Conservation (phyloP, 768 basidiomycete species). For the Galerina marginata region DNA sequence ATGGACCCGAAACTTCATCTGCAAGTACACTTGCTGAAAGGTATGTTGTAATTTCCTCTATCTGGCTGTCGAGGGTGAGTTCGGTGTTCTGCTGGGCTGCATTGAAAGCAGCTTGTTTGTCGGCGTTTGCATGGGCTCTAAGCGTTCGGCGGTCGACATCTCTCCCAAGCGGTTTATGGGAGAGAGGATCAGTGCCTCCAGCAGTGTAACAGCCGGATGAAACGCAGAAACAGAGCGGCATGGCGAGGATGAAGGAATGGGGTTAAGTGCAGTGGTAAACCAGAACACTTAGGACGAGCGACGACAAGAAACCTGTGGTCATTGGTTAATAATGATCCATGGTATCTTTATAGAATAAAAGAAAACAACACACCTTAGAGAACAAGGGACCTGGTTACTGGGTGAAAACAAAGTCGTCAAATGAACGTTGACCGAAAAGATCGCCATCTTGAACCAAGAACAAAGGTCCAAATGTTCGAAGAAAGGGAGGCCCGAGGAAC, state of each 20-base stretch:
- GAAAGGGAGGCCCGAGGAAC: too few species aligned
- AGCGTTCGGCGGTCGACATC: background rate
- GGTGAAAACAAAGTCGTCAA: too few species aligned
- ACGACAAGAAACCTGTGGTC: background rate
- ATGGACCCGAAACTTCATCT: background rate
- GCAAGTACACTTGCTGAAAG: conserved; percentile 6
- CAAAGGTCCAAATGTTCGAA: too few species aligned
- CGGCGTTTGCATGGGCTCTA: background rate
- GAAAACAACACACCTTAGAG: background rate
- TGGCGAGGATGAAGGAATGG: background rate
- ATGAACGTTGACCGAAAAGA: too few species aligned
- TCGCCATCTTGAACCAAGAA: too few species aligned
- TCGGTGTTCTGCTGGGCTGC: conserved; percentile 2
- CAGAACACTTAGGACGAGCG: background rate
- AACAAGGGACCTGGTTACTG: too few species aligned
- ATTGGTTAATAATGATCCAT: background rate
- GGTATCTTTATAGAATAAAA: background rate
- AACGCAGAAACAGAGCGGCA: conserved; percentile 8
- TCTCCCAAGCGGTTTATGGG: background rate
- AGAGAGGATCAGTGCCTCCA: conserved; percentile 1
- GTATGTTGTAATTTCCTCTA: background rate
- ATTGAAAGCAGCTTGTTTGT: background rate
- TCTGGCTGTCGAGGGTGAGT: conserved; percentile 1
- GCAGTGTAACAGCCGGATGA: background rate
- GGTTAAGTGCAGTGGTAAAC: conserved; percentile 1